These are phyloP conservation scores for Fusarium brachygibbosum DNA, from an alignment of 2,329 filamentous ascomycete species.

Conservation along the genomic window DNA sequence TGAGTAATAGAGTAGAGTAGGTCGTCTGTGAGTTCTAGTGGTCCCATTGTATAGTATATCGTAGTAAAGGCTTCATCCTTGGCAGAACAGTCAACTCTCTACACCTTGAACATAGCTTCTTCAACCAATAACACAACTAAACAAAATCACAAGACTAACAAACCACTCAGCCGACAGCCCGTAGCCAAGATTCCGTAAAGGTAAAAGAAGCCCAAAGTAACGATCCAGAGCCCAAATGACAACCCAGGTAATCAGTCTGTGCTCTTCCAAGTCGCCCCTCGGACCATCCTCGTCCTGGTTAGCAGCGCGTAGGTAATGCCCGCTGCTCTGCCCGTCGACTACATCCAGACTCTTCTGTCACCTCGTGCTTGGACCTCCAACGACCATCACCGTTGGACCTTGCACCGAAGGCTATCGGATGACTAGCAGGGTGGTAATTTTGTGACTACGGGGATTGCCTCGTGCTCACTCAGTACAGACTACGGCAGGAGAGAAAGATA, in stretches of 20 bases:
- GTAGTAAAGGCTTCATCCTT: neutral
- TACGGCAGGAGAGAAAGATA: neutral
- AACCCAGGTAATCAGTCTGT: conserved; percentile 7
- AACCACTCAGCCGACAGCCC: neutral
- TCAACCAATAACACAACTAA: neutral
- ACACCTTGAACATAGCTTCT: neutral
- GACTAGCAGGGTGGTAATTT: conserved; percentile 15
- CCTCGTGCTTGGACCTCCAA: conserved; percentile 24
- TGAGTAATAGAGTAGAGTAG: neutral
- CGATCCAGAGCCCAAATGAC: conserved; percentile 3
- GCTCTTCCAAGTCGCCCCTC: neutral
- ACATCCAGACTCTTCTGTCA: conserved; percentile 13
- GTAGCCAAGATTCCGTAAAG: neutral
- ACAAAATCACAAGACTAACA: neutral
- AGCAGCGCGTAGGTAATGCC: conserved; percentile 2
- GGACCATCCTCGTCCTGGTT: conserved; percentile 25
- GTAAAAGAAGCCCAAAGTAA: neutral
- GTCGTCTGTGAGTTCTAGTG: neutral
- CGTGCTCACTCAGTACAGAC: neutral
- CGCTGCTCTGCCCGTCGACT: neutral
- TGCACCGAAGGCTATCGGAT: conserved; percentile 13
- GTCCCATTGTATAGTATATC: neutral
- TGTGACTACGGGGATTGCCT: neutral
- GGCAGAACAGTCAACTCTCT: neutral
- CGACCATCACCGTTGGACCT: conserved; percentile 6